These are phyloP conservation scores for Aspergillus tubingensis DNA, from an alignment of 2,329 filamentous ascomycete genomes.

Conservation along the genomic window DNA sequence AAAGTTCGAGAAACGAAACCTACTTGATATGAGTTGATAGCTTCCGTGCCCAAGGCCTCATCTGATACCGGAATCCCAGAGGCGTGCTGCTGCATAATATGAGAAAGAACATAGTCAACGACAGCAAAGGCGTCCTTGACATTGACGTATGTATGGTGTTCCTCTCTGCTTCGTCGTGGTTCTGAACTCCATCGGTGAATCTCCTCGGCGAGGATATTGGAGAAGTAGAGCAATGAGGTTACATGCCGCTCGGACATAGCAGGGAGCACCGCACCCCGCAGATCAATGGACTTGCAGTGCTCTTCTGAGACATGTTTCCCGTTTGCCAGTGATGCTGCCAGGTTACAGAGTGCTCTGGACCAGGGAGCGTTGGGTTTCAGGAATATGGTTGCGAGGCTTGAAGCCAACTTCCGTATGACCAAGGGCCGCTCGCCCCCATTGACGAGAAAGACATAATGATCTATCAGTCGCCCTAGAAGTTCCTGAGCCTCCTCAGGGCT, in stretches of 20 bases:
- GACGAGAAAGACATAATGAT: conserved; percentile 46
- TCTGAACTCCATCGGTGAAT: conserved; percentile 30
- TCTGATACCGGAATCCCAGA: conserved; percentile 23
- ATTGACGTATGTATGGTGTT: conserved; percentile 28
- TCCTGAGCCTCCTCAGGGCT: conserved; percentile 34
- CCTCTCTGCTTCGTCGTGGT: conserved; percentile 20
- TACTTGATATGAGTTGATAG: conserved; percentile 41
- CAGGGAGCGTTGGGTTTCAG: conserved; percentile 42
- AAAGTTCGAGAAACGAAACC: conserved; percentile 13
- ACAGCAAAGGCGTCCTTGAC: conserved; percentile 40
- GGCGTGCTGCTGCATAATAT: conserved; percentile 30
- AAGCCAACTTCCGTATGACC: conserved; percentile 50
- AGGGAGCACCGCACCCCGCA: conserved; percentile 37
- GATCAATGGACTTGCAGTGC: conserved; percentile 31
- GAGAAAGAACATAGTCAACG: conserved; percentile 38
- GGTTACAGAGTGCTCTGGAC: conserved; percentile 38
- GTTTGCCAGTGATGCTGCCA: conserved; percentile 42
- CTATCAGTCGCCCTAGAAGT: conserved; percentile 45
- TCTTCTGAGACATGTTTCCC: conserved; percentile 40
- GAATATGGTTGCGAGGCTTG: conserved; percentile 48
- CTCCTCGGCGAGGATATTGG: conserved; percentile 45
- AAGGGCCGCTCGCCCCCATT: conserved; percentile 40
- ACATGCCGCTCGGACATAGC: conserved; percentile 39
- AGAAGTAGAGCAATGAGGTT: conserved; percentile 41
- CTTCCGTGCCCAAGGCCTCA: conserved; percentile 32